Evolutionary conservation across 352 stramenopile genomes (phyloP).

Genomic region (Blastocystis sp.): DNA sequence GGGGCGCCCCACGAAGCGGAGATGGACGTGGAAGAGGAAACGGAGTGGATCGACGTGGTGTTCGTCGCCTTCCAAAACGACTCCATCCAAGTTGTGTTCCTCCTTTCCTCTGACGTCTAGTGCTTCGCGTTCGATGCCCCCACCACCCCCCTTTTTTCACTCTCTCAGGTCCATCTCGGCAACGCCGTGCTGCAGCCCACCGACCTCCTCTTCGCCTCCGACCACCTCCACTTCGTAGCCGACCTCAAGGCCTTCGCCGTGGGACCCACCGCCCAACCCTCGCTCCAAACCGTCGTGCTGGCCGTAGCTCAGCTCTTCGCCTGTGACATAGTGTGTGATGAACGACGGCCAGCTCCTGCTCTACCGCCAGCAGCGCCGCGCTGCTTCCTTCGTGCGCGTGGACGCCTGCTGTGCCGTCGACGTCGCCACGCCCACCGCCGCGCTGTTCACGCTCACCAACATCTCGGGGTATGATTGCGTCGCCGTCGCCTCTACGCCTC

Average conservation of each 20-base stretch:
- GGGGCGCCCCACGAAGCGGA: background rate
- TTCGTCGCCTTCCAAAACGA: constrained; percentile 42
- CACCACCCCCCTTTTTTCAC: background rate
- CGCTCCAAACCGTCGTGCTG: background rate
- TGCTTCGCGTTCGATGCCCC: background rate
- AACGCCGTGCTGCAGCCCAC: constrained; percentile 28
- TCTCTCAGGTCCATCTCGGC: constrained; percentile 41
- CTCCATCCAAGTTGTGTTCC: background rate
- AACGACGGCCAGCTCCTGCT: constrained; percentile 21
- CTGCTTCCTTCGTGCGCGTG: background rate
- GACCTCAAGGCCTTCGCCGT: constrained; percentile 4
- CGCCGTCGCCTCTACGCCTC: background rate
- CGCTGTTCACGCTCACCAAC: background rate
- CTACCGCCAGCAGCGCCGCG: constrained; percentile 5
- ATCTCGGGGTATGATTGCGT: background rate
- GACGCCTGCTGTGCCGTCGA: background rate
- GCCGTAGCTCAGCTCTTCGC: background rate
- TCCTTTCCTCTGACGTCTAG: background rate
- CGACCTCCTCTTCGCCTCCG: background rate
- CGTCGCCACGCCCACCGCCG: background rate
- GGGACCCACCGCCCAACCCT: background rate
- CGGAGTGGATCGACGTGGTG: background rate
- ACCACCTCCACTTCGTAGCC: background rate
- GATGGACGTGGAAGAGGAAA: background rate
- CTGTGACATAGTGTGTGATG: constrained; percentile 39